Evolutionary conservation across 2,329 filamentous ascomycete genomes (phyloP).

Genomic region (Onygenales sp.): DNA sequence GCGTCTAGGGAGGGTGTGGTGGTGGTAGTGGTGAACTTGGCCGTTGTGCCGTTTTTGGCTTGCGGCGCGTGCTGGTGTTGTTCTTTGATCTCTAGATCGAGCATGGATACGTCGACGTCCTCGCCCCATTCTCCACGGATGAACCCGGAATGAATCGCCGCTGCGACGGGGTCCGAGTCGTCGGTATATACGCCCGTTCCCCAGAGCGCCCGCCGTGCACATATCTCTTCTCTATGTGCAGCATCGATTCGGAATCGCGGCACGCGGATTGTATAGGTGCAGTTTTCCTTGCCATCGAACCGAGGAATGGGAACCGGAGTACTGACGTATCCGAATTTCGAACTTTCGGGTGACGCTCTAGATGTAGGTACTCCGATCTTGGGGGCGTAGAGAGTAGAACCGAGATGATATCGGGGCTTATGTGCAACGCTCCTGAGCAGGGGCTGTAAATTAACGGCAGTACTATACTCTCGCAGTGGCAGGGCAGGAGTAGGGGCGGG

Average conservation of each 20-base stretch:
- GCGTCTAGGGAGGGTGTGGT: conserved; percentile 14
- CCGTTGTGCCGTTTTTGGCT: conserved; percentile 25
- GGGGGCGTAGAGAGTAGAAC: conserved; percentile 72
- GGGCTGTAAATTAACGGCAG: conserved; percentile 57
- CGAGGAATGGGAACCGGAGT: conserved; percentile 65
- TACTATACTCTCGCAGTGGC: conserved; percentile 49
- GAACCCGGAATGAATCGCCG: conserved; percentile 88
- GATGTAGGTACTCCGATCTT: conserved; percentile 44
- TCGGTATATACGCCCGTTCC: conserved; percentile 93
- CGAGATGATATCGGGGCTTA: conserved; percentile 68
- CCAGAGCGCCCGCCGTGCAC: conserved; percentile 71
- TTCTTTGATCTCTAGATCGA: conserved; percentile 47
- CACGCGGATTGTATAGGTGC: conserved; percentile 80
- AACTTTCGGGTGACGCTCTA: conserved; percentile 32
- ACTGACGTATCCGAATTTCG: conserved; percentile 49
- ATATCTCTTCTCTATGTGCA: conserved; percentile 70
- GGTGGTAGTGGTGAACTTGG: not conserved
- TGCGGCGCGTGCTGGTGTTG: conserved; percentile 35
- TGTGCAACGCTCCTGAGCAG: conserved; percentile 64
- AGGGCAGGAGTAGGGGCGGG: conserved; percentile 13
- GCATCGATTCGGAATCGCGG: conserved; percentile 66
- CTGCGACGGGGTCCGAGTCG: conserved; percentile 86
- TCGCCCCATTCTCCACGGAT: conserved; percentile 80
- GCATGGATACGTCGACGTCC: conserved; percentile 60
- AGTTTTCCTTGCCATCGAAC: conserved; percentile 73